Evolutionary conservation across 2,329 filamentous ascomycete genomes (phyloP), one percentile per base, ranked within the genome.

Genomic region (Diaporthe batatas): DNA sequence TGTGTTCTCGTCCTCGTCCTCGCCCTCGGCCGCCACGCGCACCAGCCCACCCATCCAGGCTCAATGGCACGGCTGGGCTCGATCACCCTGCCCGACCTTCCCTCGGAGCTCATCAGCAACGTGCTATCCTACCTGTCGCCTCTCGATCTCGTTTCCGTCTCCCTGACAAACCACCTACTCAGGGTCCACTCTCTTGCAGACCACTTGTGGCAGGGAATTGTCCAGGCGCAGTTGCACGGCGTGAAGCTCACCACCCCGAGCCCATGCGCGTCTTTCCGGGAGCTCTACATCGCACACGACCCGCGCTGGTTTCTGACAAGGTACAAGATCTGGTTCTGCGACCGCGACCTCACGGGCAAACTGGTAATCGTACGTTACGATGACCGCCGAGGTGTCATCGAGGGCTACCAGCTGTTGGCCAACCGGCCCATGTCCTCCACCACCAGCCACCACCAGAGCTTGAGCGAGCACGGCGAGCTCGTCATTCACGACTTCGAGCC

Each of bases 321-420:
- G 68, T 86, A 93, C 79, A 95, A 93, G 81, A 85, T 98, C 75
- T 98, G 95, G 95, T 96, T 98, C 79, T 89, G 91, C 73, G 94
- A 98, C 81, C 87, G 86, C 2, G 88, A 91, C 39, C 87, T 94
- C 62, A 91, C 89, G 1, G 95, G 95, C 0, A 93, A 92, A 79
- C 82, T 98, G 54, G 87, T 97, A 34, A 79, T 98, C 51, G 87
- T 89, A n/a, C 91, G 93, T 16, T 98, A 95, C 78, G 91, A 98
- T 79, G 88, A 91, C 58, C 83, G 89, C 5, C 86, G 90, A 55
- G 93, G 92, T 21, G 91, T 91, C 77, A 97, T 98, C 71, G 93
- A 96, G 82, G 94, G 90, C 3, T 94, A 95, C 79, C 89, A 92
- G 21, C 84, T 98, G 21, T 84, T 95, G 5, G 94, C 93, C 1